Evolutionary conservation across 208 protist species (phyloP), one percentile per base, ranked within the genome.

Genomic region (Acanthamoeba castellanii): DNA sequence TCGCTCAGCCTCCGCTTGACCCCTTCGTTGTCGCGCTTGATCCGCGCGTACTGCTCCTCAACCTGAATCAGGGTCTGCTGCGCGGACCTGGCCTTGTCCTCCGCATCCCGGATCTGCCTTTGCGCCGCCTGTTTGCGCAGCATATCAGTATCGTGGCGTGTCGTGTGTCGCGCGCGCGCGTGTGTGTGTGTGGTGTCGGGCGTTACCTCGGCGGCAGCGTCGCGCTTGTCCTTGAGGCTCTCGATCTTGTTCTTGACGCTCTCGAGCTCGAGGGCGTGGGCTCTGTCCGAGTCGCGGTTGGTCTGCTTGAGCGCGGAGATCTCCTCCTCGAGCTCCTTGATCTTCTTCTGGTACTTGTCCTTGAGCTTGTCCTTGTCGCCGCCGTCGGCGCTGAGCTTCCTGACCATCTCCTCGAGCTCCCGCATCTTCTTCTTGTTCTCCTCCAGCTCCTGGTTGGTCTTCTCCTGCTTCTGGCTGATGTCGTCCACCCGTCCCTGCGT

Each of bases 391-490:
- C 32, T 45, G 34, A 94, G 47, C 59, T 94, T 76, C 68, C 45
- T 76, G 42, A 94, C 50, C 90, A 55, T 57, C 13, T 94, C 91
- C 50, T 94, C 91, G 32, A 94, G 70, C 68, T 94, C 90, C 34
- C 18, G n/a, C 90, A 94, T 82, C 90, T 94, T 94, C 37, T 82
- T 76, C 72, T 82, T 82, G 50, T 34, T 84, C 90, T 94, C 68
- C 25, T 94, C 90, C 25, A 84, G 61, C 55, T 94, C 70, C 68
- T 32, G 20, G 25, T 72, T 32, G 14, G 88, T 76, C 64, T 94
- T 18, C 45, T 20, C 34, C 55, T 94, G 91, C 25, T 37, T 50
- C 20, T 50, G 72, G 72, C 42, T 81, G 72, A 37, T 42, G 30
- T 81, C 16, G 34, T 76, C 68, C 8, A 76, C 68, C 1, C 68